phyloP scores from a whole-genome alignment of 768 basidiomycete species.

The Boletus vinaceobasis region DNA sequence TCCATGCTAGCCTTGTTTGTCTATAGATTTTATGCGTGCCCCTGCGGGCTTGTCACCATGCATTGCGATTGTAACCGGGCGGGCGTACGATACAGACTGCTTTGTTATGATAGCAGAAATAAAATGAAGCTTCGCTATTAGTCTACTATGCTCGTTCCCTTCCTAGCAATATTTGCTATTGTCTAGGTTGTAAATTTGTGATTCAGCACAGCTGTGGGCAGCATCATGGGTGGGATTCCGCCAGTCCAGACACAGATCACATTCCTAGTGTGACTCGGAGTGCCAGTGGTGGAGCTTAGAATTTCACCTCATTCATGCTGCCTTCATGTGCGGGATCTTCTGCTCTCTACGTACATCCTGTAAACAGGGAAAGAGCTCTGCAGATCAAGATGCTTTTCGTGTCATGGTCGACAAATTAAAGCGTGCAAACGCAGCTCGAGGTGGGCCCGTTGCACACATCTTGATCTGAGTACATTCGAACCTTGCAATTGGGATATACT shows the following conservation, averaged over 20 bases:
- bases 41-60: neutral
- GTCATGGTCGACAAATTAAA: slow-evolving; percentile 36
- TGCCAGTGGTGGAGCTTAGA: neutral
- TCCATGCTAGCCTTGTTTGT: slow-evolving; percentile 2
- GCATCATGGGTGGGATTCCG: neutral
- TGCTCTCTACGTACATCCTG: slow-evolving; percentile 37
- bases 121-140: slow-evolving; percentile 3
- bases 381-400: slow-evolving; percentile 15
- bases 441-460: slow-evolving; percentile 30
- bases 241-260: neutral
- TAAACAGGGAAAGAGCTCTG: slow-evolving; percentile 2
- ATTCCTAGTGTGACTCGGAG: neutral
- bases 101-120: slow-evolving; percentile 15
- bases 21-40: slow-evolving; percentile 16
- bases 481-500: slow-evolving; percentile 1
- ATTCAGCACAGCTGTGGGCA: too few species aligned
- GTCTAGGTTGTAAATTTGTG: neutral
- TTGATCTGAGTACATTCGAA: neutral
- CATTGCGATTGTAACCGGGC: slow-evolving; percentile 11
- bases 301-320: neutral
- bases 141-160: neutral
- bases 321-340: slow-evolving; percentile 69
- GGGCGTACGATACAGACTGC: slow-evolving; percentile 13
- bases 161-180: neutral
- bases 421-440: slow-evolving; percentile 54